A percentile compares a stretch with the other conserved stretches of the same genome.
These are phyloP conservation scores for Dalbergia cochinchinensis DNA, from an alignment of 306 rosid species.

Conservation along the genomic window DNA sequence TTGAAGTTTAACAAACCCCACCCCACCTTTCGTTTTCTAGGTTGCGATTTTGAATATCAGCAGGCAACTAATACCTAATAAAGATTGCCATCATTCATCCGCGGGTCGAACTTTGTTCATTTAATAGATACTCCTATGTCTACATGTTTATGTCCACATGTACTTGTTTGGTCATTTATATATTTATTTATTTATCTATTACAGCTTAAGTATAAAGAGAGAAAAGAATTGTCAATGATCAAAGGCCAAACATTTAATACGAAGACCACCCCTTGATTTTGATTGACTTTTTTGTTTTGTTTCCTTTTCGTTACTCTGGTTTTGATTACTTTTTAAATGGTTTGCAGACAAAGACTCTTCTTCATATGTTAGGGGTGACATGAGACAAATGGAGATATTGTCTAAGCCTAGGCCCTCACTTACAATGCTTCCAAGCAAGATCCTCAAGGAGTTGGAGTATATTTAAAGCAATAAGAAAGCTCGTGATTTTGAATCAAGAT, in stretches of 20 bases:
- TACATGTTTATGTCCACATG: constrained; percentile 39
- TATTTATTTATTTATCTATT: background rate
- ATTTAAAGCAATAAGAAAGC: constrained; percentile 46
- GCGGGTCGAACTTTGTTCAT: constrained; percentile 5
- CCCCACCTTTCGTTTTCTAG: constrained; percentile 33
- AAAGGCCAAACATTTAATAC: constrained; percentile 21
- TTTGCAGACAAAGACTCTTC: background rate
- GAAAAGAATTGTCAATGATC: constrained; percentile 40
- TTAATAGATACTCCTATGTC: constrained; percentile 29
- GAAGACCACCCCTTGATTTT: constrained; percentile 18
- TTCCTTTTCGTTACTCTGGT: constrained; percentile 17
- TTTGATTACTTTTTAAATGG: constrained; percentile 39
- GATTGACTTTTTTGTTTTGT: background rate
- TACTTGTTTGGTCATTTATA: constrained; percentile 5
- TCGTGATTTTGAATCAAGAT: constrained; percentile 48
- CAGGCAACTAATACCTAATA: constrained; percentile 56
- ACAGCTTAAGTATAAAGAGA: constrained; percentile 31
- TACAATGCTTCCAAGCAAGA: constrained; percentile 68
- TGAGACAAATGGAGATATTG: constrained; percentile 44
- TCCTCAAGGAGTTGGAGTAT: constrained; percentile 46
- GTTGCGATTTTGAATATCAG: constrained; percentile 38
- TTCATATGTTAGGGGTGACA: constrained; percentile 30
- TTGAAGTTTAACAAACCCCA: constrained; percentile 50
- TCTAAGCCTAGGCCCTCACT: constrained; percentile 52
- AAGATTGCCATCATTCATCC: constrained; percentile 49